These are phyloP conservation scores for Tetrapisispora phaffii DNA, from an alignment of 805 yeast species.

Conservation along the genomic window DNA sequence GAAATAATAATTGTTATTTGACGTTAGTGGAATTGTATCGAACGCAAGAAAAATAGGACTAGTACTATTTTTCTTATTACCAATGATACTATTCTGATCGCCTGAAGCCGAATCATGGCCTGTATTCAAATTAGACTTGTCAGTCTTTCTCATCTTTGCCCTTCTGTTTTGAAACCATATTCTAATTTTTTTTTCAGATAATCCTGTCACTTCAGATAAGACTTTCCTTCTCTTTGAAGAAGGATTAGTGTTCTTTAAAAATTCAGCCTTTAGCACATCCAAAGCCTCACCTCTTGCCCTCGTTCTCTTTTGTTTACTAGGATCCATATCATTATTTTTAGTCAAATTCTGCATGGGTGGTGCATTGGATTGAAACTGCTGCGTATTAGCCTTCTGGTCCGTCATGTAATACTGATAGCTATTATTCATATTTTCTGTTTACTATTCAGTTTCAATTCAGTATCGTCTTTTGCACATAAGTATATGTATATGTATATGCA, in stretches of 20 bases:
- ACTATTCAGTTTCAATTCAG: too few species aligned
- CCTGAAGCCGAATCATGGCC: neutral
- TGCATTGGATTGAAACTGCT: neutral
- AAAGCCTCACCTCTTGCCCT: conserved; percentile 77
- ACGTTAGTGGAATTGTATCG: conserved; percentile 40
- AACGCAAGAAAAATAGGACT: conserved; percentile 11
- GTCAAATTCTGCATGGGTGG: neutral
- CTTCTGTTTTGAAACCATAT: conserved; percentile 91
- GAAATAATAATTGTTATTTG: conserved; percentile 59
- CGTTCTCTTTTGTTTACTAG: conserved; percentile 39
- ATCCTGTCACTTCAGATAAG: conserved; percentile 61
- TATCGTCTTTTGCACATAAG: too few species aligned
- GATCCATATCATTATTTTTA: neutral
- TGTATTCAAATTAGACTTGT: neutral
- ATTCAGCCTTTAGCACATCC: conserved; percentile 56
- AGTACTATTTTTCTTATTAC: neutral
- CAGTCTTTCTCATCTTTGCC: conserved; percentile 55
- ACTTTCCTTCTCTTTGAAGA: conserved; percentile 58
- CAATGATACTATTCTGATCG: neutral
- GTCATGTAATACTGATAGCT: neutral
- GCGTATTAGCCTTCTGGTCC: neutral
- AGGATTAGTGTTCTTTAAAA: conserved; percentile 66
- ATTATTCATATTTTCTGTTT: neutral
- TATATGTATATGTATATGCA: too few species aligned
- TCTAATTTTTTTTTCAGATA: conserved; percentile 81